Evolutionary conservation across 2,329 filamentous ascomycete species (phyloP), one percentile per base, ranked within the genome.

Genomic region (Sclerotinia spermophila): DNA sequence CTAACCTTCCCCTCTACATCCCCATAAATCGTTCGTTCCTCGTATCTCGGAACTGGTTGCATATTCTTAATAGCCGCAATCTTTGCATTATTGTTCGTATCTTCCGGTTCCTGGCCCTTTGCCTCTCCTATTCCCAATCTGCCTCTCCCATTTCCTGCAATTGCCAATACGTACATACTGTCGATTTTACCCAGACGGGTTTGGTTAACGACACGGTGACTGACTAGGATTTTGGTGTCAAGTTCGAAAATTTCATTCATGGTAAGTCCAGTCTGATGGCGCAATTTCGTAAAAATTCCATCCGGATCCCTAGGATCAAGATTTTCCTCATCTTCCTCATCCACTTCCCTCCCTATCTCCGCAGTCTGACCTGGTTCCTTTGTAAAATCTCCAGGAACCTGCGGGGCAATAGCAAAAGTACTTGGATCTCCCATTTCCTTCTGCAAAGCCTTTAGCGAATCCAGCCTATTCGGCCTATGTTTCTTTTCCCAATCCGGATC

Each of bases 151-250:
- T 98, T 97, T 67, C 96, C 96, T 8, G 94, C 94, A 75, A 97
- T 89, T 55, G 89, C 89, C 72, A 98, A 83, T 76, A 89, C 85
- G 77, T 95, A 96, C 55, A 86, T 77, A 80, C 90, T 92, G 75
- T 86, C 86, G 72, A 99, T 90, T 86, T 98, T 99, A 79, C 96
- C 96, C 82, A 99, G 89, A 84, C 95, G 92, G 33, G 96, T 98
- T 86, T 98, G 95, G 82, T 99, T 98, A 74, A 88, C 85, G 71
- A 99, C 96, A 55, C 82, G 82, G 78, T 95, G 92, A 6, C 79
- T 79, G 61, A 97, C 91, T 61, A 99, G 82, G 62, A 86, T 84
- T 85, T 96, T 97, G 74, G 87, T 83, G 71, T 87, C 84, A 71
- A 97, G 79, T 7, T 78, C 75, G 61, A 85, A 74, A 75, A 90